phyloP scores from a whole-genome alignment of 257 asterid genomes.

The Mitragyna speciosa region DNA sequence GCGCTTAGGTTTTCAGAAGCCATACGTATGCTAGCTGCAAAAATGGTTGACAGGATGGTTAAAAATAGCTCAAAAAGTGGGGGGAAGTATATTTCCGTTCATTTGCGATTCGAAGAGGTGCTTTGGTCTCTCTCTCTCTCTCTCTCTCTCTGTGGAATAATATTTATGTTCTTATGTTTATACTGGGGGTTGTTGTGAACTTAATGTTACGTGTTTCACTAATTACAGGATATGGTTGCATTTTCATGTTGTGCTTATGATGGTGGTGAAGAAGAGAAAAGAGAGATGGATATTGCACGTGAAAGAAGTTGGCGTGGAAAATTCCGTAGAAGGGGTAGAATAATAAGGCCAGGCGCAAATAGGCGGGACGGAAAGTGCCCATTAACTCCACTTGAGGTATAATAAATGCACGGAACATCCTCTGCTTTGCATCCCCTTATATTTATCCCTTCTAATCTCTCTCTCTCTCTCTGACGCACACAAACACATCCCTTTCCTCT shows the following conservation, averaged over 20 bases:
- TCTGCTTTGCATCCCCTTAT: not conserved
- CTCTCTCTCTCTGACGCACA: no score
- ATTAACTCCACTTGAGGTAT: constrained; percentile 93
- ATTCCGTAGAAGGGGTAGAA: constrained; percentile 84
- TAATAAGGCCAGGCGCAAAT: constrained; percentile 91
- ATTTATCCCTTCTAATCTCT: not conserved
- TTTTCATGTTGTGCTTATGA: constrained; percentile 94
- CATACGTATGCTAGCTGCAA: constrained; percentile 93
- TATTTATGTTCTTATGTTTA: not conserved
- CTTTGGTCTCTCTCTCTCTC: constrained; percentile 18
- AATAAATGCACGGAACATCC: constrained; percentile 4
- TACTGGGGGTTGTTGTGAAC: not conserved
- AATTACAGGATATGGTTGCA: constrained; percentile 93
- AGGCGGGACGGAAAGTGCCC: constrained; percentile 97
- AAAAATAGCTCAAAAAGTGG: constrained; percentile 67
- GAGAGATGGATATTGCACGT: constrained; percentile 92
- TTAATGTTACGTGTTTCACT: constrained; percentile 13
- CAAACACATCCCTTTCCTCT: not conserved
- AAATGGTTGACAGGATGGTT: constrained; percentile 95
- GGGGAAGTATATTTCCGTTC: constrained; percentile 83
- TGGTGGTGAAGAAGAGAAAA: constrained; percentile 95
- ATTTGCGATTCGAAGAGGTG: constrained; percentile 99
- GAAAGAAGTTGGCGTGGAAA: constrained; percentile 99
- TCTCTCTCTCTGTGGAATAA: not conserved
- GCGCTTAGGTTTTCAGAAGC: constrained; percentile 94